Conservation (phyloP, 83 land plant species). For the Picea engelmannii region DNA sequence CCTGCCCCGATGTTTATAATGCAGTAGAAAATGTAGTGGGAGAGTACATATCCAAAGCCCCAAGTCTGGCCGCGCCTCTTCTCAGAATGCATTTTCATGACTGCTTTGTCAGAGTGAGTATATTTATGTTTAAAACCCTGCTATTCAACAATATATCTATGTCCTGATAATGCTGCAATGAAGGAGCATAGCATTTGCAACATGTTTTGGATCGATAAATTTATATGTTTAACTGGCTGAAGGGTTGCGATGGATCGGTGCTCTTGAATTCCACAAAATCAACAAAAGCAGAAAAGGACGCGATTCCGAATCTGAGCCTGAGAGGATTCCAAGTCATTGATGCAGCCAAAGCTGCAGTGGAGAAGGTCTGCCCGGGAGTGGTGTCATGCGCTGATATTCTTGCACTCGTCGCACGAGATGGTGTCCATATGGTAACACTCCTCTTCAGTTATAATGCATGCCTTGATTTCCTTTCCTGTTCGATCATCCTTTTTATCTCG, state of each 20-base stretch:
- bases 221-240: neutral
- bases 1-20: too few relatives aligned
- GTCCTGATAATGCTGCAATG: too few relatives aligned
- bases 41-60: too few relatives aligned
- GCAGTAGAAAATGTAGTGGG: too few relatives aligned
- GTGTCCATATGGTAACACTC: conserved; percentile 33
- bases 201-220: too few relatives aligned
- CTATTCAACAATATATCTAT: too few relatives aligned
- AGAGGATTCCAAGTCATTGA: conserved; percentile 49
- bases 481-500: too few relatives aligned
- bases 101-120: conserved; percentile 42
- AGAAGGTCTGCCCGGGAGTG: conserved; percentile 52
- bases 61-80: too few relatives aligned
- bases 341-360: conserved; percentile 40
- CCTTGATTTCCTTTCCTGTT: too few relatives aligned
- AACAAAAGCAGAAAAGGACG: conserved; percentile 42
- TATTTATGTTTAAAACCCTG: neutral
- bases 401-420: conserved; percentile 48
- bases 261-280: conserved; percentile 39
- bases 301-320: conserved; percentile 39
- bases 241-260: conserved; percentile 58
- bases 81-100: too few relatives aligned
- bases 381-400: conserved; percentile 77
- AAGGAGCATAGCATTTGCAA: too few relatives aligned
- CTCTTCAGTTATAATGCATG: too few relatives aligned